These are phyloP conservation scores for Scutellaria baicalensis DNA, from an alignment of 257 asterid genomes.

Conservation along the genomic window DNA sequence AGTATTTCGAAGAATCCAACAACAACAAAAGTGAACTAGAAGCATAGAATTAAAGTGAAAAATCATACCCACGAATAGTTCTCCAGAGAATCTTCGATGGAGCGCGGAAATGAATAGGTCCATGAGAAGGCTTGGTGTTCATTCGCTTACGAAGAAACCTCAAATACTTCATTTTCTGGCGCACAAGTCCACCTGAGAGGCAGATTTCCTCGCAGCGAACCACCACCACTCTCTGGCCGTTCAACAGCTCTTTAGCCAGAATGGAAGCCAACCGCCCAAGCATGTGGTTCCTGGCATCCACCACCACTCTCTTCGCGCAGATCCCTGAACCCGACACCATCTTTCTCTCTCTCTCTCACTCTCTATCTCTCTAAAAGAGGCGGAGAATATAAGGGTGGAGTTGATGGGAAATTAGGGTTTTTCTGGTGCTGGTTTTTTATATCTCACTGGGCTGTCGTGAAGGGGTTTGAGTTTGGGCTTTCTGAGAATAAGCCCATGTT, in stretches of 20 bases:
- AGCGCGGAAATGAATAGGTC: conserved; percentile 51
- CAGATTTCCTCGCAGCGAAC: conserved; percentile 45
- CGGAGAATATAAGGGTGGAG: neutral
- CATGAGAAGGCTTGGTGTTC: conserved; percentile 50
- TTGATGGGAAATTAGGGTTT: conserved; percentile 22
- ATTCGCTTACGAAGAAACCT: conserved; percentile 44
- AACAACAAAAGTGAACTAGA: neutral
- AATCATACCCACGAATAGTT: conserved; percentile 44
- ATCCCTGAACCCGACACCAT: conserved; percentile 53
- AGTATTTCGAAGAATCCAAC: neutral
- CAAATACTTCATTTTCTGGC: conserved; percentile 46
- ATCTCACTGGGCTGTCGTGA: neutral
- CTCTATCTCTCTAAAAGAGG: conserved; percentile 10
- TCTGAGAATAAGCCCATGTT: neutral
- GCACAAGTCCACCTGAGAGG: conserved; percentile 49
- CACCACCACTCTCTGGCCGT: conserved; percentile 38
- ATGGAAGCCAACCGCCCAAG: conserved; percentile 38
- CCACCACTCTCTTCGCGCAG: conserved; percentile 38
- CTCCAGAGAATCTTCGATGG: conserved; percentile 50
- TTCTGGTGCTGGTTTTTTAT: neutral
- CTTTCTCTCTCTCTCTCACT: neutral
- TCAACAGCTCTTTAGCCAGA: conserved; percentile 41
- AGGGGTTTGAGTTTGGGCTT: neutral
- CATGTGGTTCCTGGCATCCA: conserved; percentile 50
- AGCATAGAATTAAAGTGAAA: neutral